Conservation (phyloP, 345 rosid genomes). For the Abelmoschus esculentus region DNA sequence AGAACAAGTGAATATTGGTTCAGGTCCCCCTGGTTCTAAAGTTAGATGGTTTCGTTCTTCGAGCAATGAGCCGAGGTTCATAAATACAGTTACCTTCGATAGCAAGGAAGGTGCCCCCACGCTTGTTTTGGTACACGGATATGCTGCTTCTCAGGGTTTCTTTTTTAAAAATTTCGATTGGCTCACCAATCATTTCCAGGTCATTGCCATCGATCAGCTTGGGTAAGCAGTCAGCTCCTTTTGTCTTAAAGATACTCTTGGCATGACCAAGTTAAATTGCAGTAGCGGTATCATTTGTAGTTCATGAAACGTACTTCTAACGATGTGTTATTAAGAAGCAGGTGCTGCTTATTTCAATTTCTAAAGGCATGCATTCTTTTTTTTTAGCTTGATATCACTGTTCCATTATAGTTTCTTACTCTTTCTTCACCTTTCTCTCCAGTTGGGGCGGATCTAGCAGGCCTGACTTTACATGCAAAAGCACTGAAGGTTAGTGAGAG, state of each 20-base stretch:
- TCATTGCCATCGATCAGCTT: slow-evolving; percentile 88
- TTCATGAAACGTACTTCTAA: not conserved
- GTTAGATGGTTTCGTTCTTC: slow-evolving; percentile 85
- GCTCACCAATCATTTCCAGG: slow-evolving; percentile 65
- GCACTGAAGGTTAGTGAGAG: slow-evolving; percentile 70
- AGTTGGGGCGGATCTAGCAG: slow-evolving; percentile 99
- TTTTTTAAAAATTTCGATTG: slow-evolving; percentile 87
- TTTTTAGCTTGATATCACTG: not conserved
- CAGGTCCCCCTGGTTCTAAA: slow-evolving; percentile 83
- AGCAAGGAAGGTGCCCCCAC: slow-evolving; percentile 71
- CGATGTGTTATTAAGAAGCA: not conserved
- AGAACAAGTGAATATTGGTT: slow-evolving; percentile 79
- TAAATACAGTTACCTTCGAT: slow-evolving; percentile 77
- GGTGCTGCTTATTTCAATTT: not conserved
- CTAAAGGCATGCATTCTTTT: not conserved
- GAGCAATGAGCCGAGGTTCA: slow-evolving; percentile 67
- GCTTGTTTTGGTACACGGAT: slow-evolving; percentile 95
- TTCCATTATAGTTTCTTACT: slow-evolving; percentile 6
- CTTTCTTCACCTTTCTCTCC: slow-evolving; percentile 7
- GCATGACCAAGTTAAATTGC: no score
- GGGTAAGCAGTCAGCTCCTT: slow-evolving; percentile 44
- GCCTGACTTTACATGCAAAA: slow-evolving; percentile 93
- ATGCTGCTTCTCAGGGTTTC: slow-evolving; percentile 92
- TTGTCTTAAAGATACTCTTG: no score
- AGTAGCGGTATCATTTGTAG: not conserved